Evolutionary conservation across 2,329 filamentous ascomycete species (phyloP).

Genomic region (Penicillium sp.): DNA sequence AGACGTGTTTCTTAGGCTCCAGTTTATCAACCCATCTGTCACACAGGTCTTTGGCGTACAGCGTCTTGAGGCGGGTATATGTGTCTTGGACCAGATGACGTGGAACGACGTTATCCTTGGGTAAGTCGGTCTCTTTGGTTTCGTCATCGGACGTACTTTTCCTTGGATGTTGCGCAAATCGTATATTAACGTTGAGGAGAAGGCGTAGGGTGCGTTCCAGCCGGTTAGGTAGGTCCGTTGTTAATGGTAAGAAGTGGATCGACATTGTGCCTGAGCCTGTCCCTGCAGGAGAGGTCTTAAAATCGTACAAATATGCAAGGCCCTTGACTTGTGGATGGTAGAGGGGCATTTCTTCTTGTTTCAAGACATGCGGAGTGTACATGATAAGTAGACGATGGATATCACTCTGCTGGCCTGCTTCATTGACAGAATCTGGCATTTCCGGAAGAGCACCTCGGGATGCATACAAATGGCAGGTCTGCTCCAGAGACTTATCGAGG

Average conservation of each 20-base stretch:
- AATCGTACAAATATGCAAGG: slow-evolving; percentile 72
- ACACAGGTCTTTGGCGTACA: slow-evolving; percentile 70
- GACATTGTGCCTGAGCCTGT: slow-evolving; percentile 43
- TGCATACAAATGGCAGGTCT: slow-evolving; percentile 74
- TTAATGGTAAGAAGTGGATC: slow-evolving; percentile 53
- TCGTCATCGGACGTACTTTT: background rate
- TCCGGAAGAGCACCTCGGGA: background rate
- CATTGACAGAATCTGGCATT: slow-evolving; percentile 19
- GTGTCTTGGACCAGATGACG: slow-evolving; percentile 77
- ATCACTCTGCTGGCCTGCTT: slow-evolving; percentile 12
- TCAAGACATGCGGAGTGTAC: slow-evolving; percentile 71
- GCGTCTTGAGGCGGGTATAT: slow-evolving; percentile 75
- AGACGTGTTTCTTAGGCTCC: slow-evolving; percentile 87
- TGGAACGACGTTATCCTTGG: slow-evolving; percentile 67
- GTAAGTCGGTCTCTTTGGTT: background rate
- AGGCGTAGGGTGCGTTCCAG: slow-evolving; percentile 40
- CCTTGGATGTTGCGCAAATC: slow-evolving; percentile 25
- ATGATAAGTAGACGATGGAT: slow-evolving; percentile 56
- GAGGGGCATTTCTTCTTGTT: slow-evolving; percentile 68
- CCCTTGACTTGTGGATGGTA: slow-evolving; percentile 79
- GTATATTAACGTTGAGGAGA: slow-evolving; percentile 38
- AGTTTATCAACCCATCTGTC: slow-evolving; percentile 81
- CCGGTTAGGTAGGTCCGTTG: slow-evolving; percentile 36
- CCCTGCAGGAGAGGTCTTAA: slow-evolving; percentile 14
- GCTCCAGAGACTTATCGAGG: slow-evolving; percentile 71